phyloP scores from a whole-genome alignment of 371 early-diverging fungal genomes.

The Mucor sp. region DNA sequence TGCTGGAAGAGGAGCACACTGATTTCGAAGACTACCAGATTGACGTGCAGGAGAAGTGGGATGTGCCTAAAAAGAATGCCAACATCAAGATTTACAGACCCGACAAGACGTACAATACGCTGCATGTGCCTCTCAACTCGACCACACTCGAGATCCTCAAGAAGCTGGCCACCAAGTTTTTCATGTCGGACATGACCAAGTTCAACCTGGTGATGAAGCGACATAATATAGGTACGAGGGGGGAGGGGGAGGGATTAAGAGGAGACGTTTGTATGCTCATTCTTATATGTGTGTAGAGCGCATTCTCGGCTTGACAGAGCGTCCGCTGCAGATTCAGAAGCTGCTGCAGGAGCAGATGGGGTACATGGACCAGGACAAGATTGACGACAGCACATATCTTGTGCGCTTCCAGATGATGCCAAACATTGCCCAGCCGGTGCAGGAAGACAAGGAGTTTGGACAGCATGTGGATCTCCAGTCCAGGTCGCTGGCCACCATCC shows the following conservation, averaged over 20 bases:
- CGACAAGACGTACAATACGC: constrained; percentile 76
- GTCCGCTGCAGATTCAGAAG: constrained; percentile 74
- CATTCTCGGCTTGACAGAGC: constrained; percentile 64
- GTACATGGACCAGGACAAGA: constrained; percentile 75
- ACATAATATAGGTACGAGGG: constrained; percentile 50
- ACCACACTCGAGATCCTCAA: constrained; percentile 71
- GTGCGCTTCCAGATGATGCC: constrained; percentile 79
- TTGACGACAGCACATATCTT: constrained; percentile 77
- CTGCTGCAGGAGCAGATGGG: constrained; percentile 75
- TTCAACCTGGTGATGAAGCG: constrained; percentile 69
- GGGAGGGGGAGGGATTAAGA: too few species aligned
- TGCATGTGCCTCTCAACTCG: constrained; percentile 68
- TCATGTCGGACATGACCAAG: constrained; percentile 71
- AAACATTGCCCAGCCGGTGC: constrained; percentile 53
- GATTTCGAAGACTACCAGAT: constrained; percentile 51
- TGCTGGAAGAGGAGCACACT: constrained; percentile 36
- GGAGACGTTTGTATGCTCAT: too few species aligned
- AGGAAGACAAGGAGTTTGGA: constrained; percentile 38
- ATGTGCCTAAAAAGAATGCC: constrained; percentile 39
- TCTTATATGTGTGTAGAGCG: constrained; percentile 48
- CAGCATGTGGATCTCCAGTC: constrained; percentile 70
- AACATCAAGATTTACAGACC: constrained; percentile 65
- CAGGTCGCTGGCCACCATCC: constrained; percentile 74
- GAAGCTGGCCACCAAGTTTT: constrained; percentile 76
- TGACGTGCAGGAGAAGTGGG: constrained; percentile 40